Base-by-base conservation (phyloP, 202 grass and related monocot species). In the Schoenoplectus tabernaemontani region DNA sequence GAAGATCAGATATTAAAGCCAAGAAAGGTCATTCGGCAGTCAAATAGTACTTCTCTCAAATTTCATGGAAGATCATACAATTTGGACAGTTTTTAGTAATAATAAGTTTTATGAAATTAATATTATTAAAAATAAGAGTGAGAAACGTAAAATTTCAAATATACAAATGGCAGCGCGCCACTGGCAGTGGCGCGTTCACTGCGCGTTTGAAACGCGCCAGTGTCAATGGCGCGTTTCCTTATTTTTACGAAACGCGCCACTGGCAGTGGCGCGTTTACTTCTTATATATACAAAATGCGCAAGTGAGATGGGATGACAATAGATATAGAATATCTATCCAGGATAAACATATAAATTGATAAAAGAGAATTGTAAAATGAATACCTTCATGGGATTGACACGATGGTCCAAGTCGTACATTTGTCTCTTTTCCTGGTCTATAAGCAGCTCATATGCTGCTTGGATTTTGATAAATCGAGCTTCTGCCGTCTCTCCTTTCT, bases 381-480 rank as follows among this genome's bases (percentile, higher is more conserved):
- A 70, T 38, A 93, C 96, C 91, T 99, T 99, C 96, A 95, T 83
- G 76, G 96, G 96, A 88, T 99, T 95, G 81, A 88, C 88, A 78
- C 79, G 85, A 76, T 99, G 92, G 16, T 92, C 90, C 84, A 78
- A 90, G 48, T 99, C 96, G 76, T 96, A 99, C 76, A 83, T 33
- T 33, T 26, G 82, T 85, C 90, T 92, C 84, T 93, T 93, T 81
- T 90, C 90, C 24, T 85, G 70, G 73, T 99, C 96, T 79, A 96
- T 88, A 82, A 99, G 71, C 51, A 96, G 88, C 72, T 99, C 96
- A 91, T 99, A 99, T 62, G 96, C 96, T 72, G 90, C 96, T 95
- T 99, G 96, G 48, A 99, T 99, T 95, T 99, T 96, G 64, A 99
- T 99, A 83, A 96, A 99, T 56, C 96, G 96, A 41, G 96, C 81